Evolutionary conservation across 2,329 filamentous ascomycete species (phyloP).

Genomic region (Albophoma yamanashiensis): DNA sequence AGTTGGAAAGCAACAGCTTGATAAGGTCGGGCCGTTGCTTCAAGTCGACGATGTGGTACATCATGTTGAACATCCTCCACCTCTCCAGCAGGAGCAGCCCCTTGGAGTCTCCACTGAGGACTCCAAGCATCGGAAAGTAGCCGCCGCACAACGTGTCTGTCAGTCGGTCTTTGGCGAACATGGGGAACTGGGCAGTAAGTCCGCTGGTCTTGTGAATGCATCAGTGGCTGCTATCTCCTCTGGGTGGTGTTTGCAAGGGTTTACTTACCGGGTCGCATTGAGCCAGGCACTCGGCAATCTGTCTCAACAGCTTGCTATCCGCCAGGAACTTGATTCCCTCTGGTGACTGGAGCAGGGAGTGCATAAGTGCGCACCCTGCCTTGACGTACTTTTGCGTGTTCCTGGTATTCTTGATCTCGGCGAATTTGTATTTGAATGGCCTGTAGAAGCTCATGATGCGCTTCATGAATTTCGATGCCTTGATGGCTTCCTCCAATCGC

Average conservation of each 20-base stretch:
- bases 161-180: slow-evolving; percentile 81
- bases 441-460: slow-evolving; percentile 89
- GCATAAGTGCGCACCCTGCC: slow-evolving; percentile 79
- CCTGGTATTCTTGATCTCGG: slow-evolving; percentile 79
- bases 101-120: slow-evolving; percentile 70
- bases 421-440: slow-evolving; percentile 94
- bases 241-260: slow-evolving; percentile 7
- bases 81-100: slow-evolving; percentile 85
- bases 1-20: slow-evolving; percentile 75
- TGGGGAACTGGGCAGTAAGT: slow-evolving; percentile 69
- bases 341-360: slow-evolving; percentile 71
- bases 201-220: slow-evolving; percentile 45
- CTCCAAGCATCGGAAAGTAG: slow-evolving; percentile 88
- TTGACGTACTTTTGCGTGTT: slow-evolving; percentile 90
- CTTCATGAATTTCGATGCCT: slow-evolving; percentile 93
- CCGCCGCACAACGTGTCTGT: slow-evolving; percentile 81
- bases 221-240: slow-evolving; percentile 10
- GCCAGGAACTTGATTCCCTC: slow-evolving; percentile 79
- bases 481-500: slow-evolving; percentile 85
- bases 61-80: slow-evolving; percentile 99
- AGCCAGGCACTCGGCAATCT: slow-evolving; percentile 90
- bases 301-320: slow-evolving; percentile 86
- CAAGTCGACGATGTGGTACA: slow-evolving; percentile 94
- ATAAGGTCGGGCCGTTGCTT: slow-evolving; percentile 87
- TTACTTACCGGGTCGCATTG: slow-evolving; percentile 81